A percentile compares a stretch with the other conserved stretches of the same genome.
These are phyloP conservation scores for Leccinum arenicola DNA, from an alignment of 768 basidiomycete species.

Conservation along the genomic window DNA sequence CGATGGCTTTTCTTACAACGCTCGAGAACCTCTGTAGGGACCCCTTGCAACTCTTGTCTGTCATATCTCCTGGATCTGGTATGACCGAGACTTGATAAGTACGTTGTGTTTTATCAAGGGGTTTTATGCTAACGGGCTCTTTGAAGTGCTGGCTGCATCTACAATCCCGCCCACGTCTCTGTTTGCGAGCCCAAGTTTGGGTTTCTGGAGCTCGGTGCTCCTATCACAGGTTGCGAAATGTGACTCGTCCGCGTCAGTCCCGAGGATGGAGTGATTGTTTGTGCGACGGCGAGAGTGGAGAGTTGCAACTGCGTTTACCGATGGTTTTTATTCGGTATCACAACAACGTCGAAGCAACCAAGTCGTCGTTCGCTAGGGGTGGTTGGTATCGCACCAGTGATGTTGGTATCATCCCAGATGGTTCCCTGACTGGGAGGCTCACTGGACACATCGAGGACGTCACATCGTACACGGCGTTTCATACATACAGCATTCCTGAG, in stretches of 20 bases:
- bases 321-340: constrained; percentile 43
- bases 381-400: constrained; percentile 62
- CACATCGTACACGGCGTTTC: constrained; percentile 30
- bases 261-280: constrained; percentile 20
- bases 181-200: constrained; percentile 9
- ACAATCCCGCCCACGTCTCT: constrained; percentile 24
- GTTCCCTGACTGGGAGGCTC: constrained; percentile 27
- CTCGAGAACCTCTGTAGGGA: constrained; percentile 26
- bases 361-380: constrained; percentile 42
- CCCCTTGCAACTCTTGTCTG: constrained; percentile 6
- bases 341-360: constrained; percentile 45
- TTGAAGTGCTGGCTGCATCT: constrained; percentile 35
- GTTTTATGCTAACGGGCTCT: neutral
- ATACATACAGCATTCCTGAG: neutral
- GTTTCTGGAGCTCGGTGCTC: constrained; percentile 35
- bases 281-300: constrained; percentile 32
- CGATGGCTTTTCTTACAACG: constrained; percentile 31
- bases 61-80: constrained; percentile 35
- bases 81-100: constrained; percentile 43
- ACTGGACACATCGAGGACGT: constrained; percentile 29
- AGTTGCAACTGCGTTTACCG: constrained; percentile 40
- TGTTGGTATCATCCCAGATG: constrained; percentile 36
- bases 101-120: neutral
- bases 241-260: constrained; percentile 28
- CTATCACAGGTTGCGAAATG: constrained; percentile 30